Conservation (phyloP, 1,284 basidiomycete genomes). For the Rhodotorula mucilaginosa region DNA sequence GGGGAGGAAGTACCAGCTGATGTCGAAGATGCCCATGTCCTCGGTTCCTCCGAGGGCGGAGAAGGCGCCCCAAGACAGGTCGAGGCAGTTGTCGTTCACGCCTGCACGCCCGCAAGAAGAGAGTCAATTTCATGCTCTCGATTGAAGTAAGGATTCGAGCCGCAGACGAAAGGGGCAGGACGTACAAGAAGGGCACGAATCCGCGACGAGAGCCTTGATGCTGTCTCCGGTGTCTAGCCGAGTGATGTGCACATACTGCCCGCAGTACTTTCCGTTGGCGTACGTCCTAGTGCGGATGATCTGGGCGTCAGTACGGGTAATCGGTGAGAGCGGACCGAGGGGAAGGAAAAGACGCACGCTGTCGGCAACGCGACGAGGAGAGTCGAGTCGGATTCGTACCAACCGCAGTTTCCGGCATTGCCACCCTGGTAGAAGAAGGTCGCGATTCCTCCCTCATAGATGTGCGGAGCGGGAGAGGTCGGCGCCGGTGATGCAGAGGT, state of each 20-base stretch:
- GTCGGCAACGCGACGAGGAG: constrained; percentile 13
- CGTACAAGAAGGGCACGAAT: constrained; percentile 1
- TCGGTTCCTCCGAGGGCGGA: constrained; percentile 6
- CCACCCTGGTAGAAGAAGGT: constrained; percentile 52
- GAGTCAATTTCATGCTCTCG: neutral
- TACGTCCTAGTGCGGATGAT: constrained; percentile 7
- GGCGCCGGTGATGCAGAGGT: neutral
- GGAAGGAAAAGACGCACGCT: neutral
- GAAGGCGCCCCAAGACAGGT: constrained; percentile 19
- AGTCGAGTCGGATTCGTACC: constrained; percentile 1
- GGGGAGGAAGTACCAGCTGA: constrained; percentile 17
- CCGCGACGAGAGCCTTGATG: constrained; percentile 11
- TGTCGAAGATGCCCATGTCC: constrained; percentile 21
- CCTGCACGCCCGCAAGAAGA: constrained; percentile 1
- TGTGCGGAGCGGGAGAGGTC: neutral
- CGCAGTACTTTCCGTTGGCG: constrained; percentile 10
- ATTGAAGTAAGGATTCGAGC: too few species aligned
- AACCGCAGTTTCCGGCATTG: constrained; percentile 41
- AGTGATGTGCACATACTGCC: constrained; percentile 2
- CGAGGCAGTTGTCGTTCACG: constrained; percentile 8
- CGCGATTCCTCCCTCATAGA: constrained; percentile 23
- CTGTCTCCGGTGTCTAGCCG: neutral
- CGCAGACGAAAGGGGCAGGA: too few species aligned
- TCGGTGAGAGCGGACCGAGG: too few species aligned
- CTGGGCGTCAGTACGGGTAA: too few species aligned